phyloP scores from a whole-genome alignment of 2,329 filamentous ascomycete species.

The Fusarium sp. region DNA sequence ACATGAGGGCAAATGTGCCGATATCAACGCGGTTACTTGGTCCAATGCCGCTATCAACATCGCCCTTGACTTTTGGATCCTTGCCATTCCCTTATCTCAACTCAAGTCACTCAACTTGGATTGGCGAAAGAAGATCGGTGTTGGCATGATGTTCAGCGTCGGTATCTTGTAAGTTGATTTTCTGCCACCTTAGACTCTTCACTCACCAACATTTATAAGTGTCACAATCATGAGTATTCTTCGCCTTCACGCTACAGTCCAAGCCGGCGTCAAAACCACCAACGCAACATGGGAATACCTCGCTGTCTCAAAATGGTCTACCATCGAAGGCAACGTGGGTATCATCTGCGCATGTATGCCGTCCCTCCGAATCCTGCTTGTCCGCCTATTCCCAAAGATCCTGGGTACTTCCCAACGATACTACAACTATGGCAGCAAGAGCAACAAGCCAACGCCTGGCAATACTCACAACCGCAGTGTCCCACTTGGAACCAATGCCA shows the following conservation, averaged over 20 bases:
- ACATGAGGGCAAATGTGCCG: constrained; percentile 57
- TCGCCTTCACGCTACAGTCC: constrained; percentile 47
- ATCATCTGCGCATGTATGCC: constrained; percentile 54
- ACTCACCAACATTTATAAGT: constrained; percentile 25
- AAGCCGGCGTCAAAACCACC: constrained; percentile 40
- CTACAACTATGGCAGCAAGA: constrained; percentile 39
- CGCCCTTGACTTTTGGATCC: constrained; percentile 60
- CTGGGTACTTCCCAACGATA: constrained; percentile 44
- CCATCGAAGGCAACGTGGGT: constrained; percentile 51
- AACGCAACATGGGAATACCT: constrained; percentile 50
- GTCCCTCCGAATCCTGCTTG: constrained; percentile 47
- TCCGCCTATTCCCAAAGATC: constrained; percentile 51
- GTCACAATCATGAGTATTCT: constrained; percentile 52
- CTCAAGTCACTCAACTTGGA: constrained; percentile 54
- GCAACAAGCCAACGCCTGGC: constrained; percentile 13
- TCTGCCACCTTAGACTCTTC: no score
- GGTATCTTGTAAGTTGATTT: constrained; percentile 54
- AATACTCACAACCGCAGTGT: constrained; percentile 6
- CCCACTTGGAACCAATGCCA: constrained; percentile 34
- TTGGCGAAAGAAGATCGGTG: constrained; percentile 59
- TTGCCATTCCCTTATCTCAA: constrained; percentile 59
- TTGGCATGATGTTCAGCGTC: constrained; percentile 60
- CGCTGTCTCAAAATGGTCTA: constrained; percentile 48
- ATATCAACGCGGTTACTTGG: constrained; percentile 60
- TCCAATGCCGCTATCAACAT: constrained; percentile 64